Percentiles rank a stretch among this genome's conserved stretches.
Conservation (phyloP, 768 basidiomycete species). For the Tylopilus balloui region DNA sequence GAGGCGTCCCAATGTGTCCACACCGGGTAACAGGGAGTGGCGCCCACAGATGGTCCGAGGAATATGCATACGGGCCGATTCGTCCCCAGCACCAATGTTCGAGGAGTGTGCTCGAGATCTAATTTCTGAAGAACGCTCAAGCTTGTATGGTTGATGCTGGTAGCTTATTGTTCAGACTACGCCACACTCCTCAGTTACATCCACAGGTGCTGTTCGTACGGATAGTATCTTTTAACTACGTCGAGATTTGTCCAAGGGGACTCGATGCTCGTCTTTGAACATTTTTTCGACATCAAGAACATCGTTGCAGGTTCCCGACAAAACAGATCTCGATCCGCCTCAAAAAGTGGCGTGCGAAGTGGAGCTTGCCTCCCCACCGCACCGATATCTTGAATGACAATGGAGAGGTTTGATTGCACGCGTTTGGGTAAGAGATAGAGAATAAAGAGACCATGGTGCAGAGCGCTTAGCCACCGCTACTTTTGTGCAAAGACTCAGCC, state of each 20-base stretch:
- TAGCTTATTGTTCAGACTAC: neutral
- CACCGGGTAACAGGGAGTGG: conserved; percentile 10
- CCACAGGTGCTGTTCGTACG: neutral
- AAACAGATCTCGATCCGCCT: neutral
- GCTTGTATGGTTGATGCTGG: neutral
- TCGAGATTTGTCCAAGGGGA: neutral
- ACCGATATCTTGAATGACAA: neutral
- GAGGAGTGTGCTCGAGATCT: neutral
- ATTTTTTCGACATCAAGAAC: neutral
- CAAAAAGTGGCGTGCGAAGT: neutral
- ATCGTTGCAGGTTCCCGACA: neutral
- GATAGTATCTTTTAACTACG: neutral
- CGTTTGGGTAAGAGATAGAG: neutral
- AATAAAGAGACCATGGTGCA: too few relatives aligned
- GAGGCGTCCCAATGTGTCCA: conserved; percentile 22
- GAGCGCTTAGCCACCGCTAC: too few relatives aligned
- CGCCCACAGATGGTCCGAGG: conserved; percentile 4
- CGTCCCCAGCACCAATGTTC: neutral
- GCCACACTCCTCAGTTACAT: neutral
- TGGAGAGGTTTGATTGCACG: neutral
- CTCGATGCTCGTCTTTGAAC: neutral
- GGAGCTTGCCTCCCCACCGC: neutral
- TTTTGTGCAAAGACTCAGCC: too few relatives aligned
- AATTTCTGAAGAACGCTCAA: neutral
- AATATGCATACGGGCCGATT: neutral